A percentile compares a stretch with the other conserved stretches of the same genome.
Evolutionary conservation across 177 flowering plant species (phyloP).

Genomic region (Vitis hybrid): DNA sequence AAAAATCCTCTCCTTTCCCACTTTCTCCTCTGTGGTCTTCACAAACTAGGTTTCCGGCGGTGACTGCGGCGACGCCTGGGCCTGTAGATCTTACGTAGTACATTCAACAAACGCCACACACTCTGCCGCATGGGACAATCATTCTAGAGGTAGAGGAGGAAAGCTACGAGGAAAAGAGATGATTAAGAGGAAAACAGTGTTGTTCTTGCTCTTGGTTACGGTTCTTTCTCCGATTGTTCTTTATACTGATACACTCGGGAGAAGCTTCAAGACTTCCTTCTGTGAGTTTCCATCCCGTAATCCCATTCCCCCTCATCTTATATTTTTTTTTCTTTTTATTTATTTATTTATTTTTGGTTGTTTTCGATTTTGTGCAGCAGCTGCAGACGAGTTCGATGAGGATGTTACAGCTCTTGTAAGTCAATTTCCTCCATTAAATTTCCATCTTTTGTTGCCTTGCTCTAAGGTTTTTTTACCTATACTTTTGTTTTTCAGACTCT

Average conservation of each 20-base stretch:
- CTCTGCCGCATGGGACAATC: no score
- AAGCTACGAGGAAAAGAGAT: conserved; percentile 17
- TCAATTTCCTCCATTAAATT: neutral
- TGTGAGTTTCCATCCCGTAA: conserved; percentile 28
- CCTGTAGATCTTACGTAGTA: no score
- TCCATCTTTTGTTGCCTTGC: neutral
- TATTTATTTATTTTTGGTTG: conserved; percentile 1
- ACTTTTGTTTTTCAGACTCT: conserved; percentile 36
- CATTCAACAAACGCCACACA: no score
- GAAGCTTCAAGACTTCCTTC: conserved; percentile 30
- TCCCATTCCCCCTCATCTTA: conserved; percentile 9
- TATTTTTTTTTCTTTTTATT: neutral
- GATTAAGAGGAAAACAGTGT: conserved; percentile 49
- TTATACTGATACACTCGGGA: conserved; percentile 62
- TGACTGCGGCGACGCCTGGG: no score
- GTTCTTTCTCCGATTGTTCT: conserved; percentile 80
- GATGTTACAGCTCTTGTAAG: conserved; percentile 62
- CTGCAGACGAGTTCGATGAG: conserved; percentile 45
- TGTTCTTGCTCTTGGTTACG: conserved; percentile 58
- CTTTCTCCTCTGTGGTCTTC: accelerated
- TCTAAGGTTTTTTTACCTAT: neutral
- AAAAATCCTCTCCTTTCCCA: no score
- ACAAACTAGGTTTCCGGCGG: no score
- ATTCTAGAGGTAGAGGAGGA: conserved; percentile 4
- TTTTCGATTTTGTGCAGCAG: conserved; percentile 26